Evolutionary conservation across 208 protist genomes (phyloP).

Genomic region (Leishmania guyanensis): DNA sequence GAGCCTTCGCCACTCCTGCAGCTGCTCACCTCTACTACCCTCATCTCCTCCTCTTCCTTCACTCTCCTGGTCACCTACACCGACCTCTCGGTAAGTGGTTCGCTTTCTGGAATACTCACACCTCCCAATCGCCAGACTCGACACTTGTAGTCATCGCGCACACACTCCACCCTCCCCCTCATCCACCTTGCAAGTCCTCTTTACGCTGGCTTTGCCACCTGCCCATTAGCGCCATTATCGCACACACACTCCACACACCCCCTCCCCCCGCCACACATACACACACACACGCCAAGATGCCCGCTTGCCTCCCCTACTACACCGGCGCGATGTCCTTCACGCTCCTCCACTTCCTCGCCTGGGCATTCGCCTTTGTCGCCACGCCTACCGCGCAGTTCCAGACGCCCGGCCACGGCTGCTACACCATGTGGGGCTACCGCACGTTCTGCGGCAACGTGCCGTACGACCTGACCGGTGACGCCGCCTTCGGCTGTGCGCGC

Average conservation of each 20-base stretch:
- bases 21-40: background rate
- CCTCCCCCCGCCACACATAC: too few species aligned
- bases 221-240: background rate
- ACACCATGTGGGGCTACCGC: conserved; percentile 54
- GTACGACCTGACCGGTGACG: conserved; percentile 27
- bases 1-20: background rate
- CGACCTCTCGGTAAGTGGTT: background rate
- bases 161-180: background rate
- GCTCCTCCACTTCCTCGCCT: conserved; percentile 38
- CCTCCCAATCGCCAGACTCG: background rate
- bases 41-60: background rate
- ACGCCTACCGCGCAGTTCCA: conserved; percentile 41
- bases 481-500: conserved; percentile 31
- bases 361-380: conserved; percentile 42
- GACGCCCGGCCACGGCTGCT: conserved; percentile 27
- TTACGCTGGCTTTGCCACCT: background rate
- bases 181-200: background rate
- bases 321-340: conserved; percentile 33
- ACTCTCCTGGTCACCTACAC: background rate
- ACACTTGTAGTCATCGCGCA: background rate
- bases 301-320: conserved; percentile 25
- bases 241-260: background rate
- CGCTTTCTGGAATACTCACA: background rate
- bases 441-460: conserved; percentile 35
- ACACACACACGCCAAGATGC: conserved; percentile 27